Base-by-base conservation (phyloP, 805 yeast genomes). In the Wickerhamiella australiensis region DNA sequence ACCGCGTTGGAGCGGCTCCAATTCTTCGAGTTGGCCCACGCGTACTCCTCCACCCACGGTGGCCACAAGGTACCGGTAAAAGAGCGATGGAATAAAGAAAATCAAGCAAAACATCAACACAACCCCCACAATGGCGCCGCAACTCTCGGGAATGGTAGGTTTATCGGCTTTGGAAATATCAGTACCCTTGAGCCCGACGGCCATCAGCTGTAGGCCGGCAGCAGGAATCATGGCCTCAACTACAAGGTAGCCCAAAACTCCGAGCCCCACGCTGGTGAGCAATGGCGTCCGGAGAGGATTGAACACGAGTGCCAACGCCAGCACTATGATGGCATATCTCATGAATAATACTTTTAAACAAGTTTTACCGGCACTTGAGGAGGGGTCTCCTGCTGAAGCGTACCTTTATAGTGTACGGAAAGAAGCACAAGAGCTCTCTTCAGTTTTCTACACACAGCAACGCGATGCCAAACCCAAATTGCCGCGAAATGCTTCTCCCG, bases 91-190 rank as follows among this genome's bases (percentile, higher is more conserved):
- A 37, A 90, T 84, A 63, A 85, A 81, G 54, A 82, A 73, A 59
- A 86, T 76, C 85, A 92, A 81, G 38, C 84, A 64, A 55, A 87
- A 78, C 50, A 92, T 64, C 62, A 88, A 87, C 0, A 87, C 79
- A 3, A 83, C 72, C 0, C 95, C 92, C 4, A 86, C 76, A 0
- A 90, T 82, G 2, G 86, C 81, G n/a, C 98, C 98, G 71, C 90
- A 79, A 0, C 94, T 77, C 67, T 92, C 98, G 1, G 98, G 92
- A 8, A 86, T 73, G 2, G 79, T 70, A 0, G 94, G 94, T 38
- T 65, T 70, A n/a, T 77, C 77, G n/a, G 62, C 64, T 63, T 92
- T 92, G 41, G 87, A 80, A 60, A 87, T 58, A 63, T 92, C 98
- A 53, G 74, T 77, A 8, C 98, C 98, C 53, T 68, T 75, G n/a